Conservation (phyloP, 768 basidiomycete genomes). For the Nidularia sp. region DNA sequence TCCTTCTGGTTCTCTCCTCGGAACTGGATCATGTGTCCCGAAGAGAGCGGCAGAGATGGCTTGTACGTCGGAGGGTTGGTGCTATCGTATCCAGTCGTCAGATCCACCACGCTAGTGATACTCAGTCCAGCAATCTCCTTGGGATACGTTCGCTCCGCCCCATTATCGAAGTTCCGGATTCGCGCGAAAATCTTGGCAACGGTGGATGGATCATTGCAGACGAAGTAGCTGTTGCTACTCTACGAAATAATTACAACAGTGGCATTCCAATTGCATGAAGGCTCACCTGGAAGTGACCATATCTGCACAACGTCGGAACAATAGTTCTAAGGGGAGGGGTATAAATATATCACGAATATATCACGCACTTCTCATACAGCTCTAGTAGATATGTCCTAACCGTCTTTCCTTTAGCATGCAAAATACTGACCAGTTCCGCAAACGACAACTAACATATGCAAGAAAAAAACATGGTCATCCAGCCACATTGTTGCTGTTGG, state of each 20-base stretch:
- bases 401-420: slow-evolving; percentile 49
- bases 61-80: slow-evolving; percentile 61
- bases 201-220: slow-evolving; percentile 62
- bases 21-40: slow-evolving; percentile 86
- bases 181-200: slow-evolving; percentile 66
- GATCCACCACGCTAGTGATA: slow-evolving; percentile 64
- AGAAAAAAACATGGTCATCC: too few species aligned
- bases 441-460: slow-evolving; percentile 76
- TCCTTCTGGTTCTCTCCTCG: slow-evolving; percentile 39
- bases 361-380: slow-evolving; percentile 52
- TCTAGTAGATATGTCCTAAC: slow-evolving; percentile 55
- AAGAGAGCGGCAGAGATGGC: slow-evolving; percentile 65
- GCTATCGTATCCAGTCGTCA: slow-evolving; percentile 78
- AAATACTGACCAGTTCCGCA: slow-evolving; percentile 56
- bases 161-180: slow-evolving; percentile 54
- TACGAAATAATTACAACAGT: slow-evolving; percentile 17
- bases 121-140: slow-evolving; percentile 52
- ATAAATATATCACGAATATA: background rate
- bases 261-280: background rate
- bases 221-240: slow-evolving; percentile 83
- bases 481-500: too few species aligned
- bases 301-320: slow-evolving; percentile 42
- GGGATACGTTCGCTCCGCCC: slow-evolving; percentile 49
- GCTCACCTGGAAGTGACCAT: slow-evolving; percentile 72
- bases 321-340: too few species aligned